Conservation (phyloP, 2,329 filamentous ascomycete species). For the Ophiognomonia clavigignenti-juglandacearum region DNA sequence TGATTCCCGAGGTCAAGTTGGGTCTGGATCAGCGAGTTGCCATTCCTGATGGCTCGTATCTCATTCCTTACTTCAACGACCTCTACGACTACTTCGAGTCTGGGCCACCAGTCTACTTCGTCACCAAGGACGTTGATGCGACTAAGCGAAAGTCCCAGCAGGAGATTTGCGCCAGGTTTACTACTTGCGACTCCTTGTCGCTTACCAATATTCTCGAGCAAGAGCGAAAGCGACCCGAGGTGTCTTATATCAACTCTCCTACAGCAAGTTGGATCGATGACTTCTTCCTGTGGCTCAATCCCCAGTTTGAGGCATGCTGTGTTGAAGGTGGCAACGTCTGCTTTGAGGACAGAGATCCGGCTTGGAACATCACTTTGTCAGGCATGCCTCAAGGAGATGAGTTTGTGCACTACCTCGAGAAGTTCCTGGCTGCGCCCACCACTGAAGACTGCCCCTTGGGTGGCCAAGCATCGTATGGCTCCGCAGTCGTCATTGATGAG, state of each 20-base stretch:
- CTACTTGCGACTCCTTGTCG: conserved; percentile 78
- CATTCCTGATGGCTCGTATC: conserved; percentile 87
- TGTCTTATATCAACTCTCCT: conserved; percentile 83
- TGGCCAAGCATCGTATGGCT: conserved; percentile 80
- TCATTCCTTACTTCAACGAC: conserved; percentile 96
- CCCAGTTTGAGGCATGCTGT: conserved; percentile 69
- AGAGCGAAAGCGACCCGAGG: conserved; percentile 81
- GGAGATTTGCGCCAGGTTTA: conserved; percentile 85
- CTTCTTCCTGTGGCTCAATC: conserved; percentile 95
- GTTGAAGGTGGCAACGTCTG: conserved; percentile 67
- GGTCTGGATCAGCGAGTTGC: conserved; percentile 93
- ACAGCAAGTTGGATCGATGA: conserved; percentile 97
- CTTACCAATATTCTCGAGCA: conserved; percentile 88
- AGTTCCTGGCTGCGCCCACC: conserved; percentile 77
- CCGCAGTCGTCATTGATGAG: conserved; percentile 74
- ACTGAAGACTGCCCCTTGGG: conserved; percentile 81
- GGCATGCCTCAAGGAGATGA: conserved; percentile 95
- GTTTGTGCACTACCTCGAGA: conserved; percentile 79
- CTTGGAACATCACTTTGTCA: conserved; percentile 83
- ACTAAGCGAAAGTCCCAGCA: conserved; percentile 74
- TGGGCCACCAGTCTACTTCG: conserved; percentile 94
- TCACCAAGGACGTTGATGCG: conserved; percentile 75
- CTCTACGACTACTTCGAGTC: conserved; percentile 87
- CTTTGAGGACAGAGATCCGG: conserved; percentile 70
- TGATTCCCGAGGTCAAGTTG: conserved; percentile 79